phyloP scores from a whole-genome alignment of 2,329 filamentous ascomycete genomes.

The Trichocomaceae sp. region DNA sequence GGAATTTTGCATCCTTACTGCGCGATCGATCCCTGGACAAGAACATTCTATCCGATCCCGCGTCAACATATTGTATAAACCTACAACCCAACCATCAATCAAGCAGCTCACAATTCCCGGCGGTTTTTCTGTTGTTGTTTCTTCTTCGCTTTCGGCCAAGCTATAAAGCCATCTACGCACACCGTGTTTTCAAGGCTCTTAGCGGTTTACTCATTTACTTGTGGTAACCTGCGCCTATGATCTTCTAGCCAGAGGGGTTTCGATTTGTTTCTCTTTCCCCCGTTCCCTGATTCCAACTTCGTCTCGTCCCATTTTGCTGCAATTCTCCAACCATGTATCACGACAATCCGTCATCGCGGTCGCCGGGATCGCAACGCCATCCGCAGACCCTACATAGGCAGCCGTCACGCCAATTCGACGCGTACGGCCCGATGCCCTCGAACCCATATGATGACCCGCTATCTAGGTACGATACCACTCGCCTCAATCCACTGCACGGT shows the following conservation, averaged over 20 bases:
- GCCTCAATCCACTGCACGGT: slow-evolving; percentile 51
- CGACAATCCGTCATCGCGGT: slow-evolving; percentile 64
- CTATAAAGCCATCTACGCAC: not conserved
- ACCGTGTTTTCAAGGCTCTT: not conserved
- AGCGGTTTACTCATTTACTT: slow-evolving; percentile 9
- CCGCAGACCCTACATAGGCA: slow-evolving; percentile 61
- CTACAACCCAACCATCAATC: not conserved
- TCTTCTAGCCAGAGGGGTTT: slow-evolving; percentile 1
- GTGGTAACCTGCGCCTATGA: slow-evolving; percentile 12
- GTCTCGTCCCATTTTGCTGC: not conserved
- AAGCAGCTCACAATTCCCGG: not conserved
- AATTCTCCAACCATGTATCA: slow-evolving; percentile 50
- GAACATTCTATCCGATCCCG: slow-evolving; percentile 9
- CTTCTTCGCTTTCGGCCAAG: not conserved
- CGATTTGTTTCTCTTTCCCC: not conserved
- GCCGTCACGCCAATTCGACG: slow-evolving; percentile 71
- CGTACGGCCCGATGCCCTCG: slow-evolving; percentile 58
- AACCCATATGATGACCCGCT: slow-evolving; percentile 67
- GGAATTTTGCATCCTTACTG: slow-evolving; percentile 13
- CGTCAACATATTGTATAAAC: slow-evolving; percentile 1
- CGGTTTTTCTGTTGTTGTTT: not conserved
- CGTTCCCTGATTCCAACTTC: slow-evolving; percentile 13
- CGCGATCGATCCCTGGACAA: slow-evolving; percentile 10
- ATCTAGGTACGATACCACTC: slow-evolving; percentile 50
- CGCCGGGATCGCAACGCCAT: slow-evolving; percentile 65